Evolutionary conservation across 2,329 filamentous ascomycete genomes (phyloP).

Genomic region (Rhynchosporium agropyri): DNA sequence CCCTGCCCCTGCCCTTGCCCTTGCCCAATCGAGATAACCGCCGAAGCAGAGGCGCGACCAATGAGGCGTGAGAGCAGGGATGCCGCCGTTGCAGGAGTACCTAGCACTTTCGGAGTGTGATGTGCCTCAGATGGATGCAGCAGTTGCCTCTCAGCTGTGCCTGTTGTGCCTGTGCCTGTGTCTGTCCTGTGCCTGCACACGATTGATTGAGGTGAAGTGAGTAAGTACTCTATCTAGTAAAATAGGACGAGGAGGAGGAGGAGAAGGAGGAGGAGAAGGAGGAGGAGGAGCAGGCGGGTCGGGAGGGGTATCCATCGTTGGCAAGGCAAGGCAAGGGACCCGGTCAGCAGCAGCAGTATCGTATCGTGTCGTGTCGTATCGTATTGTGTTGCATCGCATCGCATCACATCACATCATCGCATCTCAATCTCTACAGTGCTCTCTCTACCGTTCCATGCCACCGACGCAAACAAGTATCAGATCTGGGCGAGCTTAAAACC

Average conservation of each 20-base stretch:
- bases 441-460: background rate
- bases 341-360: conserved; percentile 8
- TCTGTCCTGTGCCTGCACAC: background rate
- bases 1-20: conserved; percentile 6
- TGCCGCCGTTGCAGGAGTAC: conserved; percentile 34
- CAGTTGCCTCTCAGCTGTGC: conserved; percentile 37
- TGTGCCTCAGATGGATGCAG: conserved; percentile 37
- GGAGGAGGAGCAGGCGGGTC: background rate
- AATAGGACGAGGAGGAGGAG: conserved; percentile 3
- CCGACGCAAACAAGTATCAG: background rate
- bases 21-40: conserved; percentile 42
- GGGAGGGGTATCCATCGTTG: conserved; percentile 11
- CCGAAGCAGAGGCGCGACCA: conserved; percentile 38
- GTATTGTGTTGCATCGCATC: background rate
- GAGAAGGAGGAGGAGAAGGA: conserved; percentile 7
- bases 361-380: conserved; percentile 21
- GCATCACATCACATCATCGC: conserved; percentile 18
- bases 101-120: conserved; percentile 30
- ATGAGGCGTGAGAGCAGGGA: conserved; percentile 37
- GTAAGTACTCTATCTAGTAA: too few species aligned
- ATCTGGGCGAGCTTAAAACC: conserved; percentile 8
- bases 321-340: conserved; percentile 29
- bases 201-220: background rate
- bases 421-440: too few species aligned
- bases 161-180: background rate